Evolutionary conservation across 2,329 filamentous ascomycete species (phyloP), one percentile per base, ranked within the genome.

Genomic region (Penicillium sp.): DNA sequence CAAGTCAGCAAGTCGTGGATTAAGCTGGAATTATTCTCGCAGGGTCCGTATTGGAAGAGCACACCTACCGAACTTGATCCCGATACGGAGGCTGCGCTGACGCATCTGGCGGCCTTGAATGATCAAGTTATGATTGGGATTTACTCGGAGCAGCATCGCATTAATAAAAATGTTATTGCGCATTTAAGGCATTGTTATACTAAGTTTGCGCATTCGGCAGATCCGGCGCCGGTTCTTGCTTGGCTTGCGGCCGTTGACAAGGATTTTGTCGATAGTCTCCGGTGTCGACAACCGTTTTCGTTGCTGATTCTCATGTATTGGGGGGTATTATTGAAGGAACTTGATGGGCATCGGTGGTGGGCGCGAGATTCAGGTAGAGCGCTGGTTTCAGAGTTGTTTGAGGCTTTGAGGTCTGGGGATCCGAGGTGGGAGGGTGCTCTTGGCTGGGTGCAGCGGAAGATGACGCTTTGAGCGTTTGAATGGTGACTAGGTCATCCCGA

Each of bases 11-110:
- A 59, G 4, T 56, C 66, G 1, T 71, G 70, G 55, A 78, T 83
- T 65, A 80, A 82, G 53, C 77, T 79, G 21, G 79, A 79, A 73
- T 69, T 83, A 0, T 83, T 84, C 68, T 78, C 73, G 31, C 72
- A 75, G 35, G 67, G 69, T 0, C 68, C 69, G 15, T 83, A 82
- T 61, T 83, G 81, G 81, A 79, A 75, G 4, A 67, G 77, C n/a
- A 73, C 74, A 0, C 25, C 53, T 8, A 49, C 48, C 0, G 53
- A 53, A 1, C 42, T 70, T 2, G 69, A 69, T 17, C 17, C 45
- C 0, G 63, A 67, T 23, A 67, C 66, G 0, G 58, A 63, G 4
- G 42, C 35, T 2, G 68, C 68, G 6, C 48, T 72, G n/a, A 44
- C 55, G 3, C 54, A 54, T 15, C 57, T 71, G 1, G 49, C 45